A percentile compares a stretch with the other conserved stretches of the same genome.
phyloP scores from a whole-genome alignment of 768 basidiomycete species.

The Mycena rebaudengoi region DNA sequence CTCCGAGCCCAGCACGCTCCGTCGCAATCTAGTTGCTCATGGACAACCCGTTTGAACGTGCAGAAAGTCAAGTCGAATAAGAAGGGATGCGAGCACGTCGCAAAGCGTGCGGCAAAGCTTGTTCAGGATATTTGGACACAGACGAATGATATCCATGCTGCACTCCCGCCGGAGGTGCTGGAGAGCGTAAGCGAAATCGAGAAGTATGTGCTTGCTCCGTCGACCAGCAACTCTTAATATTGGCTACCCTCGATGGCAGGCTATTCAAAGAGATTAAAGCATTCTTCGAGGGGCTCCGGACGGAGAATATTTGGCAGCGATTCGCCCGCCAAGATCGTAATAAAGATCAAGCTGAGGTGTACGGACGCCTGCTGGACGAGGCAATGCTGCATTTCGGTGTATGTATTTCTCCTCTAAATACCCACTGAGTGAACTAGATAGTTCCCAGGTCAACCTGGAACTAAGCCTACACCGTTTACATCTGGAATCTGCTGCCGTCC shows the following conservation, averaged over 20 bases:
- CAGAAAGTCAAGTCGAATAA: slow-evolving; percentile 21
- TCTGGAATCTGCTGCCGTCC: neutral
- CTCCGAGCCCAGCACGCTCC: neutral
- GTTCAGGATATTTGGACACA: slow-evolving; percentile 3
- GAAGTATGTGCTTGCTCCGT: neutral
- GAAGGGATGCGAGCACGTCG: neutral
- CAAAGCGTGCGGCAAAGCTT: neutral
- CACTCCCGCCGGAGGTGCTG: slow-evolving; percentile 1
- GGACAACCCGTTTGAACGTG: neutral
- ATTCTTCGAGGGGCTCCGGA: neutral
- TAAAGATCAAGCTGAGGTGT: neutral
- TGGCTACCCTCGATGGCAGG: neutral
- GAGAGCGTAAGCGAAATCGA: slow-evolving; percentile 2
- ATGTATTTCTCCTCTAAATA: neutral
- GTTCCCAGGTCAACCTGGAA: neutral
- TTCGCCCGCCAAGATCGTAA: neutral
- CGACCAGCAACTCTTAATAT: neutral
- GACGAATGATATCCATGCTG: slow-evolving; percentile 2
- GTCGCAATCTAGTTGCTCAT: neutral
- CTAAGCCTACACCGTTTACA: neutral
- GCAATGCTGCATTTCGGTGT: neutral
- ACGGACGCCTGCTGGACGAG: neutral
- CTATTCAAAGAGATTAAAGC: neutral
- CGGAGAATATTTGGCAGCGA: neutral
- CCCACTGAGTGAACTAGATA: neutral